Evolutionary conservation across 352 stramenopile genomes (phyloP), one percentile per base, ranked within the genome.

Genomic region (Globisporangium radiosum): DNA sequence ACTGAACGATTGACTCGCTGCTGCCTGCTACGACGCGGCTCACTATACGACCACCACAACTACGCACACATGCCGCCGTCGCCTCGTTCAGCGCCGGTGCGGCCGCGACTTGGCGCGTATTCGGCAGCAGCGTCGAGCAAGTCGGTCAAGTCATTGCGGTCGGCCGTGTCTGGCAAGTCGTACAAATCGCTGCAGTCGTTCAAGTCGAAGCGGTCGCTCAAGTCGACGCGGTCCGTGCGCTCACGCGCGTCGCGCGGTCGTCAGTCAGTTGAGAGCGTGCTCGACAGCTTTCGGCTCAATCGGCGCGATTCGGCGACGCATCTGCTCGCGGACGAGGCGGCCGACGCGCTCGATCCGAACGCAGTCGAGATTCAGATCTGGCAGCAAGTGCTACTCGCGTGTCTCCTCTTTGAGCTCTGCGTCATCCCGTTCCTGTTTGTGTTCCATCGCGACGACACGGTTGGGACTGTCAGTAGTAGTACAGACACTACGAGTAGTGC

Each of bases 391-490:
- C 55, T 87, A 44, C 56, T 87, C 0, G 57, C 42, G 7, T 64
- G 52, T 14, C 57, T 85, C 14, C 36, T 81, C 7, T 86, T 83
- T 52, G 75, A 90, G 44, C 59, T 73, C 5, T 75, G 71, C 7
- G 52, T 71, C 9, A 62, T 88, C 15, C 72, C 79, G 11, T 87
- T 88, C 56, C 52, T 85, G 4, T 40, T 88, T 17, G 75, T 60
- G 2, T 89, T 89, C 54, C 47, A 73, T 15, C 25, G 25, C 25
- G 25, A 33, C 25, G 25, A 33, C 25, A 33, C 25, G 25, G 25
- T 33, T 33, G 25, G 25, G 25, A 33, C 25, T 33, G 25, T 33
- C 25, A 33, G 25, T 33, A 33, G 25, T 33, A 33, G 25, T 33
- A 33, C 25, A 33, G 25, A 33, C 25, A 33, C 25, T 33, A 33